Percentiles rank a stretch among this genome's conserved stretches.
phyloP scores from a whole-genome alignment of 2,329 filamentous ascomycete species.

The Graphilbum sp. region DNA sequence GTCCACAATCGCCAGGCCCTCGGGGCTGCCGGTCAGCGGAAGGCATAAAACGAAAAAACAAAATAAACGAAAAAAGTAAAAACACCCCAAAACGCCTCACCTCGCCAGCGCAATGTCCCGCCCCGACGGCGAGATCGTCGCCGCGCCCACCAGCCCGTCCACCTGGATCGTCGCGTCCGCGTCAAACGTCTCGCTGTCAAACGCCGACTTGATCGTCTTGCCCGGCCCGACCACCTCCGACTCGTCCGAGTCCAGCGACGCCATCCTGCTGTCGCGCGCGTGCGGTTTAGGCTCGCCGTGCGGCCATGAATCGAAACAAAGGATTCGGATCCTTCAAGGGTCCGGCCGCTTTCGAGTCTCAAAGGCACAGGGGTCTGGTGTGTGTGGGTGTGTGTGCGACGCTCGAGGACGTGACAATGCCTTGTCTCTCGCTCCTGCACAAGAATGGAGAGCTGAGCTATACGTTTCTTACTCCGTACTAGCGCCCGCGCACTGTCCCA shows the following conservation, averaged over 20 bases:
- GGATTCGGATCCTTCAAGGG: too few relatives aligned
- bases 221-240: constrained; percentile 33
- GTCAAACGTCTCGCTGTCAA: constrained; percentile 77
- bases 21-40: constrained; percentile 34
- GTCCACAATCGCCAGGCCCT: constrained; percentile 82
- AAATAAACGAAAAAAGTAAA: not conserved
- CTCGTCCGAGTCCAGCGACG: constrained; percentile 18
- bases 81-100: constrained; percentile 20
- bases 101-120: constrained; percentile 83
- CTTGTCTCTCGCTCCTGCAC: too few relatives aligned
- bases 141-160: constrained; percentile 67
- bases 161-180: constrained; percentile 73
- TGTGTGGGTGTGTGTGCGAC: too few relatives aligned
- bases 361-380: too few relatives aligned
- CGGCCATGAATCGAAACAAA: too few relatives aligned
- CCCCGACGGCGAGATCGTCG: constrained; percentile 82
- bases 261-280: constrained; percentile 26
- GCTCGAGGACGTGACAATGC: too few relatives aligned
- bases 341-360: too few relatives aligned
- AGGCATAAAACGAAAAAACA: not conserved
- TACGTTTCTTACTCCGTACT: too few relatives aligned
- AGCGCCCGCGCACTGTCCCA: too few relatives aligned
- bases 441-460: too few relatives aligned
- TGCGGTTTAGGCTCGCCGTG: too few relatives aligned
- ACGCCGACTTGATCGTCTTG: constrained; percentile 50